phyloP scores from a whole-genome alignment of 140 eudicot species.

The Oenanthe javanica region DNA sequence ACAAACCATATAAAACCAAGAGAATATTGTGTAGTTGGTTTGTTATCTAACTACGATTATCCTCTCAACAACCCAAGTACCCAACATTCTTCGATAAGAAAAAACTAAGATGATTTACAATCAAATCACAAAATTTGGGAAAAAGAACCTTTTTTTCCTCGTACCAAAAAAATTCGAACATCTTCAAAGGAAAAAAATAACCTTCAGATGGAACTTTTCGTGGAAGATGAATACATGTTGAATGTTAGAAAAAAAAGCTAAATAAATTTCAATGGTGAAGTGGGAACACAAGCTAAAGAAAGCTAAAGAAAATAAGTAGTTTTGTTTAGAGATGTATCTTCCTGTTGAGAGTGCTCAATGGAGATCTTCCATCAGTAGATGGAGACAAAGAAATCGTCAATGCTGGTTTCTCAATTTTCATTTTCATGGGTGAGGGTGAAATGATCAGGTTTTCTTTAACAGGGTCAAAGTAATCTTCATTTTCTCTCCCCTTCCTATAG shows the following conservation, averaged over 20 bases:
- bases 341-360: conserved; percentile 61
- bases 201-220: background rate
- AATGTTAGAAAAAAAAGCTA: background rate
- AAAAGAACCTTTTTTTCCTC: background rate
- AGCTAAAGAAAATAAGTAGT: background rate
- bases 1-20: too few species aligned
- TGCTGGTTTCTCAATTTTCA: conserved; percentile 21
- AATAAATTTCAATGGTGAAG: background rate
- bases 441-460: conserved; percentile 46
- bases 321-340: conserved; percentile 17
- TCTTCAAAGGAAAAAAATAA: background rate
- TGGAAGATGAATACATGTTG: background rate
- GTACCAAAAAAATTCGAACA: background rate
- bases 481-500: background rate
- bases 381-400: conserved; percentile 23
- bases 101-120: background rate
- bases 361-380: conserved; percentile 51
- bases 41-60: background rate
- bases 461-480: conserved; percentile 33
- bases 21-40: background rate
- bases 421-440: conserved; percentile 33
- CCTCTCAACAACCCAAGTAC: too few species aligned
- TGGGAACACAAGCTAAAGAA: background rate
- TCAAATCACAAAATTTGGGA: background rate
- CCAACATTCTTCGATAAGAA: too few species aligned